Evolutionary conservation across 805 yeast species (phyloP).

Genomic region (Metschnikowia amazonensis): DNA sequence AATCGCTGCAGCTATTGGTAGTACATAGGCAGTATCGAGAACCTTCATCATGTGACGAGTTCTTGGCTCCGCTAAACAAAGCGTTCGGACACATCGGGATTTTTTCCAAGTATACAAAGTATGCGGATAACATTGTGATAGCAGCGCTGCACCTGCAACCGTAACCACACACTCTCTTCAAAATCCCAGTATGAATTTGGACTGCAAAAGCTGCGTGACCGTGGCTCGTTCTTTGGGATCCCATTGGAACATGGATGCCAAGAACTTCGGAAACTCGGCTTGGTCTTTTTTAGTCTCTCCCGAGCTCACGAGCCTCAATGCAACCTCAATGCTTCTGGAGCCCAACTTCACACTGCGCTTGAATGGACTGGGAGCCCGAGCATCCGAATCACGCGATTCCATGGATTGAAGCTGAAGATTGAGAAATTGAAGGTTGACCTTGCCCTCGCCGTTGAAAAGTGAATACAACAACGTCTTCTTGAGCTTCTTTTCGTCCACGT

Average conservation of each 20-base stretch:
- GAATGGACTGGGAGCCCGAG: constrained; percentile 8
- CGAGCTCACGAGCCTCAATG: constrained; percentile 21
- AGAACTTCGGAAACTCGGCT: constrained; percentile 24
- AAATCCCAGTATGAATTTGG: constrained; percentile 5
- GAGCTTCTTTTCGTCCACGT: constrained; percentile 29
- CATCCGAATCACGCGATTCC: constrained; percentile 5
- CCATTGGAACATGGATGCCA: constrained; percentile 34
- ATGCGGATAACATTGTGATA: no score
- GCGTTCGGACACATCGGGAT: no score
- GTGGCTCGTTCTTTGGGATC: constrained; percentile 22
- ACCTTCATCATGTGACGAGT: neutral
- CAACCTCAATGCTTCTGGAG: constrained; percentile 30
- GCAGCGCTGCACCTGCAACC: no score
- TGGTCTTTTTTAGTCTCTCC: constrained; percentile 14
- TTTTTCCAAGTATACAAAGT: no score
- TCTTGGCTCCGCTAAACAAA: neutral
- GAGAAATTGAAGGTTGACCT: constrained; percentile 31
- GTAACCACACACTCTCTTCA: no score
- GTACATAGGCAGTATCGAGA: neutral
- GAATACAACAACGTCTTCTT: constrained; percentile 35
- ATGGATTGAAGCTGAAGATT: constrained; percentile 23
- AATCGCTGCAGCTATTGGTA: neutral
- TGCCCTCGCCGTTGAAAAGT: constrained; percentile 38
- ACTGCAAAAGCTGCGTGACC: constrained; percentile 9
- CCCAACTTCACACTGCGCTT: constrained; percentile 26